Evolutionary conservation across 495 filamentous ascomycete species (phyloP).

Genomic region (Mycothermus thermophilus): DNA sequence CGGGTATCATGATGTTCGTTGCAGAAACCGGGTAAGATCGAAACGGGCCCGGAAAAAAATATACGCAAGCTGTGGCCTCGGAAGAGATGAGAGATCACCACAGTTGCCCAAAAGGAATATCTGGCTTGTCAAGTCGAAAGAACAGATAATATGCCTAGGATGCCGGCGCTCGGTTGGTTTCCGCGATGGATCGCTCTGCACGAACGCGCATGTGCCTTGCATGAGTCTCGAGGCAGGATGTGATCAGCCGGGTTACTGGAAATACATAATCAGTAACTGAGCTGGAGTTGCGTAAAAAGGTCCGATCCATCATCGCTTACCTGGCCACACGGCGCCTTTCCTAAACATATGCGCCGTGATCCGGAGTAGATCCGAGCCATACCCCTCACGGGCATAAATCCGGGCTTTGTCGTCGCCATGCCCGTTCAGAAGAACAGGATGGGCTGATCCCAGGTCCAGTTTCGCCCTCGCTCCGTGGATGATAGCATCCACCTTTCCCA

Average conservation of each 20-base stretch:
- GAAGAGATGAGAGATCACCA: too few species aligned
- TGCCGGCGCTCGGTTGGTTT: too few species aligned
- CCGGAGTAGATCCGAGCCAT: slow-evolving; percentile 72
- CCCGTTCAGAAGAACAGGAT: slow-evolving; percentile 2
- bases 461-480: slow-evolving; percentile 67
- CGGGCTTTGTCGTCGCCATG: slow-evolving; percentile 23
- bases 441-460: slow-evolving; percentile 43
- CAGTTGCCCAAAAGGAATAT: too few species aligned
- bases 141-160: not conserved
- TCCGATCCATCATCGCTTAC: slow-evolving; percentile 44
- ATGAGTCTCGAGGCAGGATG: slow-evolving; percentile 71
- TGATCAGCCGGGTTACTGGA: slow-evolving; percentile 79
- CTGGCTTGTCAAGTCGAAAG: too few species aligned
- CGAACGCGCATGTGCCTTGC: slow-evolving; percentile 62
- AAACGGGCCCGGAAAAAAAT: too few species aligned
- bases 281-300: too few species aligned
- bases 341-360: slow-evolving; percentile 84
- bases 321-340: slow-evolving; percentile 82
- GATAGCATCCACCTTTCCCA: slow-evolving; percentile 74
- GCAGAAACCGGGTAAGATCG: too few species aligned
- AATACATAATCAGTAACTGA: not conserved
- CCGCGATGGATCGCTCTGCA: too few species aligned
- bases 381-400: slow-evolving; percentile 52
- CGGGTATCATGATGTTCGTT: too few species aligned
- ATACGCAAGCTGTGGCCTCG: too few species aligned